Evolutionary conservation across 306 rosid genomes (phyloP).

Genomic region (Prinsepia uniflora): DNA sequence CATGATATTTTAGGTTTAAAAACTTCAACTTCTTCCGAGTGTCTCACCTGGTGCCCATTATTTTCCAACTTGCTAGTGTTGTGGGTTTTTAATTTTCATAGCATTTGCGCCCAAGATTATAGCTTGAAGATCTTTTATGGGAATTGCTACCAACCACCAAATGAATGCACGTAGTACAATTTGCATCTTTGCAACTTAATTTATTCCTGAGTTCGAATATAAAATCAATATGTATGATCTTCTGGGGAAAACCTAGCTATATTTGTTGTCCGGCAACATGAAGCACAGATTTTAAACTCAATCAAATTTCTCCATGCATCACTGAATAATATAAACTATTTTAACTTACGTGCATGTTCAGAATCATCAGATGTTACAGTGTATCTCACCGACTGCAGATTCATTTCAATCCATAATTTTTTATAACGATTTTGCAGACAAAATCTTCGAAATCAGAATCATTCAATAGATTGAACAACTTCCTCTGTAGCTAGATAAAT

Average conservation of each 20-base stretch:
- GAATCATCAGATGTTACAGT: neutral
- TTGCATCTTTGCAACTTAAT: neutral
- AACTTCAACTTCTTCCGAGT: neutral
- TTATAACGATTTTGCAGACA: neutral
- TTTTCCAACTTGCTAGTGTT: too few relatives aligned
- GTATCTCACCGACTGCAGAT: slow-evolving; percentile 27
- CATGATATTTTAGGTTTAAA: too few relatives aligned
- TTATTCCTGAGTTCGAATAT: slow-evolving; percentile 15
- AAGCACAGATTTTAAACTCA: slow-evolving; percentile 24
- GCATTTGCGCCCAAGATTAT: neutral
- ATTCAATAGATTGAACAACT: too few relatives aligned
- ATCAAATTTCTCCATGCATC: too few relatives aligned
- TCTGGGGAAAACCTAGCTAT: neutral
- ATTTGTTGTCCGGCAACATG: slow-evolving; percentile 42
- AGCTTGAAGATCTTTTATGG: slow-evolving; percentile 14
- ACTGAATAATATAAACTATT: too few relatives aligned
- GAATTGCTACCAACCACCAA: slow-evolving; percentile 23
- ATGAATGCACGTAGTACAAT: slow-evolving; percentile 1
- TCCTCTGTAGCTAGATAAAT: neutral
- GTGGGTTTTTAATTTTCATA: neutral
- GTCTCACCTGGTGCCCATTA: too few relatives aligned
- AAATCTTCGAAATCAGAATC: slow-evolving; percentile 6
- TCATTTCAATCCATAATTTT: neutral
- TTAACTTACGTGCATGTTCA: slow-evolving; percentile 12
- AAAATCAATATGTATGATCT: neutral